phyloP scores from a whole-genome alignment of 1,284 basidiomycete species.

The Ustilago cynodontis region DNA sequence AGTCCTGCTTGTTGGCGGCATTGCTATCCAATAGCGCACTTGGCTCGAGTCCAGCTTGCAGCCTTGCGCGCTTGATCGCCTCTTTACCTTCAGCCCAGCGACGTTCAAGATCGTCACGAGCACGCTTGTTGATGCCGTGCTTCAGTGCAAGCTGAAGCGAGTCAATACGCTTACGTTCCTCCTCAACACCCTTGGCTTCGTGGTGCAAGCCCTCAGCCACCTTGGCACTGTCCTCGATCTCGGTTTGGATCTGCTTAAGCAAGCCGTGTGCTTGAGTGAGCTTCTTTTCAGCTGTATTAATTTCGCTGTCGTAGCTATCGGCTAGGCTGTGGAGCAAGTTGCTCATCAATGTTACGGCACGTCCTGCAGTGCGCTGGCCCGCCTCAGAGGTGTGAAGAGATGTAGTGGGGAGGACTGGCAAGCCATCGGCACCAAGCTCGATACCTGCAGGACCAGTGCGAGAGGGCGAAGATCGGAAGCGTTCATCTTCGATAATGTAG shows the following conservation, averaged over 20 bases:
- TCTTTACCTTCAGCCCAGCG: conserved; percentile 58
- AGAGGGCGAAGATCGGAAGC: conserved; percentile 88
- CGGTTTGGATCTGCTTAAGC: conserved; percentile 87
- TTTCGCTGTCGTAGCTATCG: conserved; percentile 91
- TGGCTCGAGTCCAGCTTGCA: conserved; percentile 43
- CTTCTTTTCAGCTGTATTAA: conserved; percentile 91
- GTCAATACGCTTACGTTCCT: conserved; percentile 76
- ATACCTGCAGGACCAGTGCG: conserved; percentile 44
- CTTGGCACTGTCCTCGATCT: conserved; percentile 88
- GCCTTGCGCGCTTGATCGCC: conserved; percentile 50
- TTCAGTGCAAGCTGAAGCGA: conserved; percentile 79
- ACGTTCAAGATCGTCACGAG: conserved; percentile 72
- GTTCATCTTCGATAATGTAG: conserved; percentile 98
- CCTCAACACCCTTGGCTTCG: conserved; percentile 78
- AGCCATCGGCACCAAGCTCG: conserved; percentile 48
- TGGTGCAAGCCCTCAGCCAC: conserved; percentile 77
- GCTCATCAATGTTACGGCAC: conserved; percentile 80
- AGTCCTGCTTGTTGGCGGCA: conserved; percentile 16
- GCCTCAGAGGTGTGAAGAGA: conserved; percentile 85
- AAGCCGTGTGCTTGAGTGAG: conserved; percentile 89
- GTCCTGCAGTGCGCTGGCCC: conserved; percentile 87
- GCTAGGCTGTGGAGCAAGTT: conserved; percentile 89
- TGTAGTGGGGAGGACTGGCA: conserved; percentile 38
- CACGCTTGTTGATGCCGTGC: conserved; percentile 82
- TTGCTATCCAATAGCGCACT: conserved; percentile 35